A percentile compares a stretch with the other conserved stretches of the same genome.
These are phyloP conservation scores for Yamadazyma aaseri DNA, from an alignment of 1,139 yeast species.

Conservation along the genomic window DNA sequence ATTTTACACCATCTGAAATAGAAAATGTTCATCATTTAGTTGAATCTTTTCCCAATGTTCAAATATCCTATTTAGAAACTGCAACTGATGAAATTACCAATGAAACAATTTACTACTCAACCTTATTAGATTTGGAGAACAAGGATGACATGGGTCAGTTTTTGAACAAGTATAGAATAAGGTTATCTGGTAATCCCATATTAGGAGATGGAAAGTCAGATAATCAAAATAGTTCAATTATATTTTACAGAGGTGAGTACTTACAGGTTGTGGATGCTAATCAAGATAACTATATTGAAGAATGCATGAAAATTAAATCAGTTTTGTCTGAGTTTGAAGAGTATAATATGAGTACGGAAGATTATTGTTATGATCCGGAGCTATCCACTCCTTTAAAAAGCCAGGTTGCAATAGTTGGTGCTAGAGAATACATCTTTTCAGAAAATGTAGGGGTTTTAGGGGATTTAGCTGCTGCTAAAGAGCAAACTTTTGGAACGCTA, in stretches of 20 bases:
- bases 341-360: constrained; percentile 28
- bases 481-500: constrained; percentile 87
- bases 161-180: constrained; percentile 51
- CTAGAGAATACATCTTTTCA: constrained; percentile 84
- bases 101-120: constrained; percentile 50
- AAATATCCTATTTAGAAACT: constrained; percentile 58
- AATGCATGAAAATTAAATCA: constrained; percentile 77
- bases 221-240: constrained; percentile 76
- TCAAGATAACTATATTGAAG: constrained; percentile 85
- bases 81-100: constrained; percentile 34
- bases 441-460: constrained; percentile 85
- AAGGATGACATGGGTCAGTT: constrained; percentile 39
- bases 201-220: constrained; percentile 91
- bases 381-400: constrained; percentile 13
- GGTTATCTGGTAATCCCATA: constrained; percentile 80
- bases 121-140: constrained; percentile 54
- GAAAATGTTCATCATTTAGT: constrained; percentile 57
- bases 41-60: constrained; percentile 59
- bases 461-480: constrained; percentile 92
- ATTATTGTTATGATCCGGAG: constrained; percentile 48
- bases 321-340: constrained; percentile 81
- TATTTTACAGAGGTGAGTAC: constrained; percentile 81
- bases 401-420: constrained; percentile 78
- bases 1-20: constrained; percentile 51
- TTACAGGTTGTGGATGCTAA: constrained; percentile 87